Evolutionary conservation across 2,329 filamentous ascomycete species (phyloP).

Genomic region (Acephala macrosclerotiorum): DNA sequence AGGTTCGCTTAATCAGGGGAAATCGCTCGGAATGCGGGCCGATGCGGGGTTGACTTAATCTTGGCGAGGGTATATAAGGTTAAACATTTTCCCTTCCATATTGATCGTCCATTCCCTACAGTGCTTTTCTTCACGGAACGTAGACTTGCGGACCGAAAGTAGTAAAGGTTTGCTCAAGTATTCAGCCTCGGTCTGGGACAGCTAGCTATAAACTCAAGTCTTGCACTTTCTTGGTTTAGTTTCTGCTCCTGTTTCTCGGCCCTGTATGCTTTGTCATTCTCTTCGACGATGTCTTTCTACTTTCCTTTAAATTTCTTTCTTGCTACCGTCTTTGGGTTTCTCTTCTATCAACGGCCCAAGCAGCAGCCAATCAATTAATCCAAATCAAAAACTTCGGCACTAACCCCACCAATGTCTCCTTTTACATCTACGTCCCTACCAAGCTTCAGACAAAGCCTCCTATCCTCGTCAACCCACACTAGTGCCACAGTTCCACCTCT

Average conservation of each 20-base stretch:
- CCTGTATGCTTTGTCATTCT: too few species aligned
- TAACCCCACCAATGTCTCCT: conserved; percentile 49
- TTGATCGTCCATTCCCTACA: not conserved
- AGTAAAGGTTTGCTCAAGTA: not conserved
- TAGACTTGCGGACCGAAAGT: not conserved
- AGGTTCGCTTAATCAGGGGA: not conserved
- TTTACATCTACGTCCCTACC: conserved; percentile 36
- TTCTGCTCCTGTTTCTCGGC: too few species aligned
- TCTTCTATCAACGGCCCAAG: not conserved
- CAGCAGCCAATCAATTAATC: conserved; percentile 28
- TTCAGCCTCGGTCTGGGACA: not conserved
- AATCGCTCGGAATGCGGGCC: not conserved
- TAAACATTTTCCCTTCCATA: not conserved
- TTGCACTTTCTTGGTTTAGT: not conserved
- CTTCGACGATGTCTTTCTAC: not conserved
- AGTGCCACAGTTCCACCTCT: conserved; percentile 49
- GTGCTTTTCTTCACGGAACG: not conserved
- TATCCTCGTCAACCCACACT: conserved; percentile 36
- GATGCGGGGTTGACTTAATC: not conserved
- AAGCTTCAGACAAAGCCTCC: conserved; percentile 27
- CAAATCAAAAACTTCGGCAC: conserved; percentile 51
- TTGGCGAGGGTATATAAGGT: not conserved
- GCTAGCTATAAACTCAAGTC: not conserved
- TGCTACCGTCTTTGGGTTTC: not conserved
- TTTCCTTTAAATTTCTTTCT: not conserved